Evolutionary conservation across 345 rosid species (phyloP), one percentile per base, ranked within the genome.

Genomic region (Gossypium sturtianum): DNA sequence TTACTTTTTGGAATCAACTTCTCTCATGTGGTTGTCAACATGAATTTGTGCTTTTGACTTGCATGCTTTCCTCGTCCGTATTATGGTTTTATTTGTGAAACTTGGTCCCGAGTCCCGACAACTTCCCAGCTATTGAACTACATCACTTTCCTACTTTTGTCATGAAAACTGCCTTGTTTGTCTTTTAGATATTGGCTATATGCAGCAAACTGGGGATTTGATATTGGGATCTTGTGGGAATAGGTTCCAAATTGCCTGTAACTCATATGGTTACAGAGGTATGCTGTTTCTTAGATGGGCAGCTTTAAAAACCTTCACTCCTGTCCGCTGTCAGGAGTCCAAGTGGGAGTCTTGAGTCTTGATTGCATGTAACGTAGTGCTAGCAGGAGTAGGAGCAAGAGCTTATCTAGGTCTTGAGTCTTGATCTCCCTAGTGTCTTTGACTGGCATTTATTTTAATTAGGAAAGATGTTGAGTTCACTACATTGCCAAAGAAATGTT

Each of bases 201-300:
- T 91, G 92, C 97, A 80, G 93, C 89, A 81, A 89, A 85, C 86
- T 89, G 87, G 97, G 93, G 78, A 90, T 86, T 85, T 88, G 91
- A 86, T 90, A 80, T 86, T 91, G 85, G 98, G 91, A 89, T 89
- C 97, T 84, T 87, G 89, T 85, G 87, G 91, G 90, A 85, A 84
- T 85, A 84, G 89, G 90, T 83, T 89, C 82, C 90, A 83, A 56
- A 81, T 91, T 88, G 88, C 90, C 80, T 85, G 86, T 90, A 89
- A 87, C 82, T 87, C 79, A 82, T 86, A 85, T 84, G 86, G 87
- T 85, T 90, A 79, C 87, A 77, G 97, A 95, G 97, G 98, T 90
- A 92, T 91, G 94, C 87, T 83, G 85, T 83, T 88, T 83, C 88
- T 84, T 82, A 84, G 89, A 89, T 82, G 89, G 91, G 91, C 82